Percentiles rank a stretch among this genome's conserved stretches.
phyloP scores from a whole-genome alignment of 192 early-diverging fungal genomes.

The Rhizophlyctis rosea region DNA sequence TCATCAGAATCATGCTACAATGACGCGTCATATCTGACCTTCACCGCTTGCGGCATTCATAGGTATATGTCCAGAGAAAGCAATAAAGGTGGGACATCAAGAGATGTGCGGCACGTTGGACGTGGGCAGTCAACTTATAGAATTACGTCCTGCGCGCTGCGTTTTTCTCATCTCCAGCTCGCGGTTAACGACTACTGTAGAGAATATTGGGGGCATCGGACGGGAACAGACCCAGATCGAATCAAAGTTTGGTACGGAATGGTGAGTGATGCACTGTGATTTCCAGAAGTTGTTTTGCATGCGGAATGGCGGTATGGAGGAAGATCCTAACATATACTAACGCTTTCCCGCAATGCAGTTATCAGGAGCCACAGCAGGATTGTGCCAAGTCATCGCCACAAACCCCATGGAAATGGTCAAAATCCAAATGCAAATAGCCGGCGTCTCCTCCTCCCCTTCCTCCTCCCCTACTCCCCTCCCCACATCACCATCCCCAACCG shows the following conservation, averaged over 20 bases:
- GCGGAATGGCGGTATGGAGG: too few relatives aligned
- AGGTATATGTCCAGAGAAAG: slow-evolving; percentile 57
- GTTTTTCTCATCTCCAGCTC: slow-evolving; percentile 11
- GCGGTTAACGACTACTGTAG: slow-evolving; percentile 53
- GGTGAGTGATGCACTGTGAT: slow-evolving; percentile 9
- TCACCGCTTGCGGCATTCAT: neutral
- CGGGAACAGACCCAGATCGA: slow-evolving; percentile 22
- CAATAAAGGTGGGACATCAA: slow-evolving; percentile 38
- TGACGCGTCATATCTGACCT: neutral
- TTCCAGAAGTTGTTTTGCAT: too few relatives aligned
- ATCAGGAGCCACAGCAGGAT: slow-evolving; percentile 48
- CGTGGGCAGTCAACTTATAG: too few relatives aligned
- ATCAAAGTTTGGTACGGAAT: slow-evolving; percentile 45
- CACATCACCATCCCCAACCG: neutral
- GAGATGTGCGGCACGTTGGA: too few relatives aligned
- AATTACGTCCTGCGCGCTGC: too few relatives aligned
- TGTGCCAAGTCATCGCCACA: slow-evolving; percentile 56
- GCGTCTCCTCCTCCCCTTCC: neutral
- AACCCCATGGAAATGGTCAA: slow-evolving; percentile 62
- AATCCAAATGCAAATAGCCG: slow-evolving; percentile 51
- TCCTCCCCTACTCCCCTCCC: neutral
- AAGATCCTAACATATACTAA: too few relatives aligned
- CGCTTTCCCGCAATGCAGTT: too few relatives aligned
- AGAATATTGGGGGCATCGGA: slow-evolving; percentile 36
- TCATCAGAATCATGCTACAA: neutral